phyloP scores from a whole-genome alignment of 2,329 filamentous ascomycete species.

The Microcyclospora pomicola region DNA sequence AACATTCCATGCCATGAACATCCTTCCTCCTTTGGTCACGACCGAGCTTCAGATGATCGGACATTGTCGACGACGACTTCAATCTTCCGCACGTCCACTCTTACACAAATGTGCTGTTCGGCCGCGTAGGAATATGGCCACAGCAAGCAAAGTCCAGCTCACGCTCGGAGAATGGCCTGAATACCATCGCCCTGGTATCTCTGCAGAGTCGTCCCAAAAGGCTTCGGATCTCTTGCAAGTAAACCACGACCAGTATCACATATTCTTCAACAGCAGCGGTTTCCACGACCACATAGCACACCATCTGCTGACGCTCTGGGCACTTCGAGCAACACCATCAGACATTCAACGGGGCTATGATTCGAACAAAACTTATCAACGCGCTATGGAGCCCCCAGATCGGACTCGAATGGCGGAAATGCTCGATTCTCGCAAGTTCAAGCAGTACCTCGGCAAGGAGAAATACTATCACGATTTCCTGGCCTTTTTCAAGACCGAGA shows the following conservation, averaged over 20 bases:
- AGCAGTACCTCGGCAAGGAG: conserved; percentile 47
- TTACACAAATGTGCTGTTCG: no score
- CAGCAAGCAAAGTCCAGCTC: conserved; percentile 34
- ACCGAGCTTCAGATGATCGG: no score
- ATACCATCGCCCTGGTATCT: conserved; percentile 34
- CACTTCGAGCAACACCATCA: conserved; percentile 50
- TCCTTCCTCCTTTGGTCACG: no score
- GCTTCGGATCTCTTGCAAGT: conserved; percentile 58
- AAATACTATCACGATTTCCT: conserved; percentile 60
- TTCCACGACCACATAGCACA: conserved; percentile 79
- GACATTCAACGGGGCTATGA: conserved; percentile 52
- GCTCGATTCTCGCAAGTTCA: conserved; percentile 42
- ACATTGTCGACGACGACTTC: no score
- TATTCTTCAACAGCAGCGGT: conserved; percentile 62
- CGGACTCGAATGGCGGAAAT: conserved; percentile 42
- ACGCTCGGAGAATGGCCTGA: conserved; percentile 30
- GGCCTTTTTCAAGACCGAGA: conserved; percentile 60
- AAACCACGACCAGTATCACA: conserved; percentile 61
- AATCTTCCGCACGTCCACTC: no score
- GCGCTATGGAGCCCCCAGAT: conserved; percentile 28
- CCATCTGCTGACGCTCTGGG: conserved; percentile 62
- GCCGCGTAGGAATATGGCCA: conserved; percentile 28
- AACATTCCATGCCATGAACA: no score
- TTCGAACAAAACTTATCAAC: conserved; percentile 53
- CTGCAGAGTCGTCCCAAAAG: conserved; percentile 46